A percentile compares a stretch with the other conserved stretches of the same genome.
phyloP scores from a whole-genome alignment of 352 stramenopile genomes.

The Globisporangium lucens region DNA sequence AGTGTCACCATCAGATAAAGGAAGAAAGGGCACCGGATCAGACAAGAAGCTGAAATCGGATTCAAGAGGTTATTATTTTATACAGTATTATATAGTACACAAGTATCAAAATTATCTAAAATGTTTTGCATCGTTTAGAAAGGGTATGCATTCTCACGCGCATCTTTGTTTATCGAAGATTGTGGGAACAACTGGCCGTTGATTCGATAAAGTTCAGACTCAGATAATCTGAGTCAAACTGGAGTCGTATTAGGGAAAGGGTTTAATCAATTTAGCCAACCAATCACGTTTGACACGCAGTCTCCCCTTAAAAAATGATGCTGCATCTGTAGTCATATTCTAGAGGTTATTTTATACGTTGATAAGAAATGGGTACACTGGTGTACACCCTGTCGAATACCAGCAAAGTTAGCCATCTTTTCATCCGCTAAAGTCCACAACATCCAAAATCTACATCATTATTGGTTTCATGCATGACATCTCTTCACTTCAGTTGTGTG shows the following conservation, averaged over 20 bases:
- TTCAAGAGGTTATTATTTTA: background rate
- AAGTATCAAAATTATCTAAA: background rate
- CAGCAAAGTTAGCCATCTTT: no score
- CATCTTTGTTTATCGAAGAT: background rate
- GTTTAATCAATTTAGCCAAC: background rate
- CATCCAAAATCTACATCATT: no score
- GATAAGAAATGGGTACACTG: background rate
- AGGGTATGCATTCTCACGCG: background rate
- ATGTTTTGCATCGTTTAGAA: background rate
- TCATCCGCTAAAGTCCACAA: no score
- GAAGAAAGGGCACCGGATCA: background rate
- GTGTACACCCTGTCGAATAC: background rate
- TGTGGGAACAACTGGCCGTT: background rate
- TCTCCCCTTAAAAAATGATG: no score
- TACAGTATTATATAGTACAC: no score
- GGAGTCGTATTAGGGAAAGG: background rate
- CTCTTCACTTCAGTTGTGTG: background rate
- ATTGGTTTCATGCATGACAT: no score
- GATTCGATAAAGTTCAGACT: conserved; percentile 8
- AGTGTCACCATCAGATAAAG: background rate
- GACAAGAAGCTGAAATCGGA: background rate
- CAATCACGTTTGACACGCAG: background rate
- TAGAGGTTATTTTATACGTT: no score
- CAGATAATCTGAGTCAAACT: background rate
- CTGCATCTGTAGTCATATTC: no score